Conservation (phyloP, 2,329 filamentous ascomycete genomes). For the Trichoderma koningiopsis region DNA sequence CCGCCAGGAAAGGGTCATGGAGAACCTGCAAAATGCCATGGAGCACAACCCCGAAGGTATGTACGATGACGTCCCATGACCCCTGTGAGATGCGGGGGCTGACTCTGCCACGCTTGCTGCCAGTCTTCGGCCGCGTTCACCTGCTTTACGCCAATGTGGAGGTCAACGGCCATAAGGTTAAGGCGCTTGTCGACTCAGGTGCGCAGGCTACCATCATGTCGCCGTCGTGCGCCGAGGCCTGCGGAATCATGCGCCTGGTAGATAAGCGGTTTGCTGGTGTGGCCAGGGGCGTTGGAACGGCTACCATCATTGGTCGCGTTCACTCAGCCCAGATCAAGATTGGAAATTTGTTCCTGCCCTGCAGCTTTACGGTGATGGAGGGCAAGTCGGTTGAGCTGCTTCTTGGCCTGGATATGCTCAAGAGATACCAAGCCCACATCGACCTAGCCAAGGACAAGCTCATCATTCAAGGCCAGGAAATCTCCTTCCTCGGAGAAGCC, state of each 20-base stretch:
- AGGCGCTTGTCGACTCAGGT: slow-evolving; percentile 95
- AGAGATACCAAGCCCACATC: slow-evolving; percentile 90
- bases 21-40: slow-evolving; percentile 95
- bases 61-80: slow-evolving; percentile 19
- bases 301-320: slow-evolving; percentile 90
- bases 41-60: slow-evolving; percentile 95
- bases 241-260: slow-evolving; percentile 94
- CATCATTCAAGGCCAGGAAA: slow-evolving; percentile 83
- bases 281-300: slow-evolving; percentile 90
- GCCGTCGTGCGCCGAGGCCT: slow-evolving; percentile 83
- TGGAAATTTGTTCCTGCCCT: slow-evolving; percentile 81
- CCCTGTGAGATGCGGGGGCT: slow-evolving; percentile 15
- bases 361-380: slow-evolving; percentile 99
- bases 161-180: slow-evolving; percentile 89
- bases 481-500: slow-evolving; percentile 86
- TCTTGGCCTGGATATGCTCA: slow-evolving; percentile 94
- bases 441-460: slow-evolving; percentile 84
- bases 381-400: slow-evolving; percentile 94
- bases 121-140: slow-evolving; percentile 91
- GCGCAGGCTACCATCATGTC: slow-evolving; percentile 99
- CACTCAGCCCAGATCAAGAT: slow-evolving; percentile 96
- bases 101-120: slow-evolving; percentile 24
- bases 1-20: slow-evolving; percentile 87
- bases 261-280: slow-evolving; percentile 91
- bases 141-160: slow-evolving; percentile 97